Conservation (phyloP, 2,329 filamentous ascomycete genomes). For the Botrytis cinerea region DNA sequence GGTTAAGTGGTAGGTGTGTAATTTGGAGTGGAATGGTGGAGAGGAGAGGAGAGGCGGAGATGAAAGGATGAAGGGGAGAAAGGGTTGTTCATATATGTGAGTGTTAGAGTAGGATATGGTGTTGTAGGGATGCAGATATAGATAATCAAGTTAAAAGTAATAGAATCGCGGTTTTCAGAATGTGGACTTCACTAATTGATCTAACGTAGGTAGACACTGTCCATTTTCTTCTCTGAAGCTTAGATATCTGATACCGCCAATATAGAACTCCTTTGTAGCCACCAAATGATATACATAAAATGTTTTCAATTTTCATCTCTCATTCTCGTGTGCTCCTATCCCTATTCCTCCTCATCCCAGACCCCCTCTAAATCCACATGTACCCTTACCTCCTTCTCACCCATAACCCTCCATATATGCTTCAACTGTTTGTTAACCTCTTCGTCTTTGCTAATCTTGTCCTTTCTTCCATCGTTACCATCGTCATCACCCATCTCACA, state of each 20-base stretch:
- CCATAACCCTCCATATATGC: slow-evolving; percentile 56
- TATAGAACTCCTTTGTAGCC: not conserved
- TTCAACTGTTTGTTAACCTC: slow-evolving; percentile 40
- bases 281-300: not conserved
- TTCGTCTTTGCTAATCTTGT: slow-evolving; percentile 45
- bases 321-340: not conserved
- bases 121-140: not conserved
- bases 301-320: not conserved
- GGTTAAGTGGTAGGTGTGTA: not conserved
- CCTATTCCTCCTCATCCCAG: slow-evolving; percentile 11
- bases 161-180: not conserved
- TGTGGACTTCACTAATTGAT: not conserved
- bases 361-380: slow-evolving; percentile 55
- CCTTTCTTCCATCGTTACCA: slow-evolving; percentile 42
- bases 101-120: not conserved
- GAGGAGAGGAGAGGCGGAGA: not conserved
- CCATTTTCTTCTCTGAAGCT: not conserved
- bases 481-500: slow-evolving; percentile 38
- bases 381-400: slow-evolving; percentile 62
- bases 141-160: not conserved
- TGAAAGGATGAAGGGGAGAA: not conserved
- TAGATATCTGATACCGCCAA: not conserved
- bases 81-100: not conserved
- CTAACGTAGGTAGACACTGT: not conserved
- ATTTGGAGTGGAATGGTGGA: not conserved